Evolutionary conservation across 805 yeast genomes (phyloP).

Genomic region (Wickerhamiella nectarea): DNA sequence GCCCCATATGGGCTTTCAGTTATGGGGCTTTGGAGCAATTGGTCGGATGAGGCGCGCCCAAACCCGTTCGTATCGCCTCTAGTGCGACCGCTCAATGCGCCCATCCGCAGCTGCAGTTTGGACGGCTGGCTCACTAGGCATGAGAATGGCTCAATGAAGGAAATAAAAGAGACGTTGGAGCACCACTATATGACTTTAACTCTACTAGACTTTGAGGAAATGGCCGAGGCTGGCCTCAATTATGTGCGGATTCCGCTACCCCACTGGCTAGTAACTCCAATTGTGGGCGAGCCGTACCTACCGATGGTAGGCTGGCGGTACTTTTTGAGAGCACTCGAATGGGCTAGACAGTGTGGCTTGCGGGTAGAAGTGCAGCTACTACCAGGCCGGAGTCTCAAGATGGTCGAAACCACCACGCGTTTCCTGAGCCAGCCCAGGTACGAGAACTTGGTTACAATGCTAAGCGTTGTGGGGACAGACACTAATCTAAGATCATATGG

Average conservation of each 20-base stretch:
- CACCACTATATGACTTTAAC: constrained; percentile 59
- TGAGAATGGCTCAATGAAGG: not conserved
- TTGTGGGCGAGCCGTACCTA: constrained; percentile 39
- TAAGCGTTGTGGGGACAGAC: constrained; percentile 37
- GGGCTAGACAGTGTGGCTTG: constrained; percentile 49
- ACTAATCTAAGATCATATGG: constrained; percentile 50
- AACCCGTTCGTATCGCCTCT: constrained; percentile 23
- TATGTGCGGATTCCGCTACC: constrained; percentile 69
- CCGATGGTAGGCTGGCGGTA: constrained; percentile 43
- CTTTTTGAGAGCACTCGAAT: constrained; percentile 48
- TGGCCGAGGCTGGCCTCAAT: constrained; percentile 51
- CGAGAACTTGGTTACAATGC: constrained; percentile 45
- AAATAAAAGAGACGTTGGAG: constrained; percentile 36
- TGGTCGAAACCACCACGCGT: constrained; percentile 40
- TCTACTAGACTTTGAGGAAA: constrained; percentile 52
- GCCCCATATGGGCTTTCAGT: constrained; percentile 26
- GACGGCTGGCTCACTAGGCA: constrained; percentile 71
- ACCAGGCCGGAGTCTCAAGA: constrained; percentile 32
- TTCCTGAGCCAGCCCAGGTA: constrained; percentile 53
- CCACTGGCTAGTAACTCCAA: constrained; percentile 58
- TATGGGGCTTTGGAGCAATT: constrained; percentile 26
- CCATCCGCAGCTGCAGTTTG: constrained; percentile 55
- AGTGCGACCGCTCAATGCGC: constrained; percentile 16
- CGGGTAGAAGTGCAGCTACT: constrained; percentile 56
- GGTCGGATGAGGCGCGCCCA: constrained; percentile 22